Base-by-base conservation (phyloP, 2,329 filamentous ascomycete genomes). In the Talaromyces sp. region DNA sequence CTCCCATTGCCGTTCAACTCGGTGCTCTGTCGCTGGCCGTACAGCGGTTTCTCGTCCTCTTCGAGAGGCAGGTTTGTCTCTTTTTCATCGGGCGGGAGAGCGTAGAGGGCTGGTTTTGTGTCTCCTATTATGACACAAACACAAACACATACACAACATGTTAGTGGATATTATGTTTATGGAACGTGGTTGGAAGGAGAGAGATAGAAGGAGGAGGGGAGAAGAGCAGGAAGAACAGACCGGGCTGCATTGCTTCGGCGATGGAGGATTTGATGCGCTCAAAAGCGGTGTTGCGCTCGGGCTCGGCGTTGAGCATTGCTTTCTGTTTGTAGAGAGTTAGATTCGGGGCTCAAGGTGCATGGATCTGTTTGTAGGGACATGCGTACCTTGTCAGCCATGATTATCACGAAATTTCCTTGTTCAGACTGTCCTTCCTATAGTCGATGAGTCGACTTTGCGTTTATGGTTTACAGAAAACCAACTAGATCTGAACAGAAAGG, bases 181-280 rank as follows among this genome's bases (percentile, higher is more conserved):
- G 28, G 28, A 28, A 28, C 6, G 28, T 28, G 28, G 28, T 28
- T 28, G 28, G 28, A 28, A 6, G 3, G 6, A 6, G 28, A 28
- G 28, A 6, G 28, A 18, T 46, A 12, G 4, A 16, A 14, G 9
- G n/a, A 6, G 35, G 42, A 44, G 25, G 3, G 37, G 8, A 31
- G 21, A 28, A n/a, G 16, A n/a, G n/a, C n/a, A n/a, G n/a, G n/a
- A n/a, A n/a, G 55, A 31, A 39, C 35, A 18, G 7, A 58, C 62
- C 58, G 11, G 63, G 63, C 9, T 64, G 60, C 46, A 64, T 62
- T 9, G 56, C 42, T 16, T 44, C 39, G 6, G 44, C 39, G 25
- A 63, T 54, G 48, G 44, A 58, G 33, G 55, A 21, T 37, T 44
- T 60, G 23, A 46, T 37, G n/a, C 55, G 61, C 48, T 63, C 54